Conservation (phyloP, 805 yeast genomes). For the Saccharomycopsis guyanensis region DNA sequence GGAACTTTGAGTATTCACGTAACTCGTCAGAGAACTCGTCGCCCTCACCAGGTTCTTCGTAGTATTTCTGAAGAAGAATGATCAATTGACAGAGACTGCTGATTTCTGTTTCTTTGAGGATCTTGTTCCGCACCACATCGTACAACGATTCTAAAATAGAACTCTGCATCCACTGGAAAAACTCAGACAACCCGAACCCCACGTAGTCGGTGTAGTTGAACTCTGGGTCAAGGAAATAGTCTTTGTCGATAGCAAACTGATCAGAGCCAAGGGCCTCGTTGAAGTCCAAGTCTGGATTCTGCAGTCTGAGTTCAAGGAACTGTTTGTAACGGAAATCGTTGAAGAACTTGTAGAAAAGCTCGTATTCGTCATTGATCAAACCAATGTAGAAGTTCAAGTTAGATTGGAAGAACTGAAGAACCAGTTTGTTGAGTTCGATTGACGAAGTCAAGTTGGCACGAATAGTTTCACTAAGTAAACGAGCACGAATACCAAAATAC, state of each 20-base stretch:
- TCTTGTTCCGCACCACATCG: constrained; percentile 55
- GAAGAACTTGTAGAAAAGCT: constrained; percentile 51
- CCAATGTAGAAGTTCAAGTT: constrained; percentile 53
- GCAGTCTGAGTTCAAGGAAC: constrained; percentile 9
- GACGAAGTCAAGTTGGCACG: constrained; percentile 31
- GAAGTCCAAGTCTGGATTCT: constrained; percentile 1
- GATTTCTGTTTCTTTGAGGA: constrained; percentile 66
- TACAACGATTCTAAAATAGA: constrained; percentile 70
- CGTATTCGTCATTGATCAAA: constrained; percentile 52
- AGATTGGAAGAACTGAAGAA: constrained; percentile 57
- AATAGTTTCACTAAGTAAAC: constrained; percentile 39
- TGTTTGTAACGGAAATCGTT: constrained; percentile 25
- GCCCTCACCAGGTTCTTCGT: constrained; percentile 40
- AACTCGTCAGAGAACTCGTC: constrained; percentile 22
- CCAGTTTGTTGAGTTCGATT: constrained; percentile 25
- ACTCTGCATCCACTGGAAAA: constrained; percentile 50
- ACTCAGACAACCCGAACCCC: constrained; percentile 22
- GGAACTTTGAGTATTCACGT: constrained; percentile 26
- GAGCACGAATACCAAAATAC: constrained; percentile 53
- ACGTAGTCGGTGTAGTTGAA: constrained; percentile 15
- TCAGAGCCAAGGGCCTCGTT: background rate
- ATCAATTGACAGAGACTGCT: constrained; percentile 67
- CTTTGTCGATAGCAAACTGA: constrained; percentile 10
- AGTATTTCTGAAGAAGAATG: constrained; percentile 57
- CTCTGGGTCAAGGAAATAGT: constrained; percentile 18